A percentile compares a stretch with the other conserved stretches of the same genome.
Evolutionary conservation across 495 filamentous ascomycete species (phyloP).

Genomic region (Podospora appendiculata): DNA sequence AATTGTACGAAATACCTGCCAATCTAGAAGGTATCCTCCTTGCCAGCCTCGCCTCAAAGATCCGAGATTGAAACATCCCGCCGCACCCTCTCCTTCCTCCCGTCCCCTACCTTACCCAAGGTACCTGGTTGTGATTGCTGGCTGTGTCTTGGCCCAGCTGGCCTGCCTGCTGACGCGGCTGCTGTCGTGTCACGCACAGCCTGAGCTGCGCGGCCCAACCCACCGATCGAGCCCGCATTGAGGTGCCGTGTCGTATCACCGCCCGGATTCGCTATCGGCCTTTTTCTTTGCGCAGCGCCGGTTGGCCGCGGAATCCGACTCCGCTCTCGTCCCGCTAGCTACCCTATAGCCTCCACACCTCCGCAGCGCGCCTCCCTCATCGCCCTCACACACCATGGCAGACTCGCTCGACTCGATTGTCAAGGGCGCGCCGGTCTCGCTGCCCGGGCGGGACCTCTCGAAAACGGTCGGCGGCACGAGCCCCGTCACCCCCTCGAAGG

Average conservation of each 20-base stretch:
- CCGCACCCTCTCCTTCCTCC: neutral
- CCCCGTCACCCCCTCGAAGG: conserved; percentile 33
- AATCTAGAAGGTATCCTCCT: too few relatives aligned
- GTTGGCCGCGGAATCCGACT: neutral
- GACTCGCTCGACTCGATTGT: conserved; percentile 77
- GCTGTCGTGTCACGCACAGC: neutral
- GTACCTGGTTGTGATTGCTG: neutral
- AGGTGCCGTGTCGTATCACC: too few relatives aligned
- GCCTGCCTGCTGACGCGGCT: neutral
- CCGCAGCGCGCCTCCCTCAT: too few relatives aligned
- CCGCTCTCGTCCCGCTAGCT: neutral
- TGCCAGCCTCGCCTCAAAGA: neutral
- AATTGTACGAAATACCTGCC: too few relatives aligned
- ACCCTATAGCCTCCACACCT: too few relatives aligned
- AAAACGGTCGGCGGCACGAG: conserved; percentile 27
- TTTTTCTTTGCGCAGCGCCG: neutral
- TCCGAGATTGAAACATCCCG: neutral
- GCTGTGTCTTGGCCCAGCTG: neutral
- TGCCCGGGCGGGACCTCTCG: conserved; percentile 25
- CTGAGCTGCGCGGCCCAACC: neutral
- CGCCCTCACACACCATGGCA: conserved; percentile 22
- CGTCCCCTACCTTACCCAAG: neutral
- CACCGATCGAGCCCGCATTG: too few relatives aligned
- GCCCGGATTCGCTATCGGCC: neutral
- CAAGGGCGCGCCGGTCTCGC: conserved; percentile 58